Conservation (phyloP, 768 basidiomycete genomes). For the Agrocybe praecox region DNA sequence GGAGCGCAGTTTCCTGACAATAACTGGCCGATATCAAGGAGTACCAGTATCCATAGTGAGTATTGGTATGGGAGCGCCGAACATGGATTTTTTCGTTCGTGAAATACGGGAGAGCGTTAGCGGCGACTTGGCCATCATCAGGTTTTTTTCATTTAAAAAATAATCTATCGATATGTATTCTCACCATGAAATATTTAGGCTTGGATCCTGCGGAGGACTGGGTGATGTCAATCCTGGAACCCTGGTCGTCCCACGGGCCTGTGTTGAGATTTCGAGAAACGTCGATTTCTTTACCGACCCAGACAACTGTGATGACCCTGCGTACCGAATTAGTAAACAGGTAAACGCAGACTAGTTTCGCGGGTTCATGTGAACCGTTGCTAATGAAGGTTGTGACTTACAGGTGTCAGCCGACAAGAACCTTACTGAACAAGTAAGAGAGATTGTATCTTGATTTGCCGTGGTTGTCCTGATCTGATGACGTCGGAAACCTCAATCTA, state of each 20-base stretch:
- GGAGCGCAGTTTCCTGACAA: constrained; percentile 76
- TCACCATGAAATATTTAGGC: constrained; percentile 37
- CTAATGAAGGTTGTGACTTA: constrained; percentile 5
- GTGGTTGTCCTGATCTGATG: background rate
- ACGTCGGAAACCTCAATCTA: constrained; percentile 22
- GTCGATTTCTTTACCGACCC: constrained; percentile 70
- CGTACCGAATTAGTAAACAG: constrained; percentile 71
- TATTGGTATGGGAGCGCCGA: constrained; percentile 84
- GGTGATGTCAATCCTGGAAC: constrained; percentile 73
- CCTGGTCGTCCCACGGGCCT: constrained; percentile 69
- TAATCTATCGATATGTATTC: no score
- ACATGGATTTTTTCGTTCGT: constrained; percentile 85
- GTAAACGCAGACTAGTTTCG: constrained; percentile 36
- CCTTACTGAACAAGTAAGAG: constrained; percentile 51
- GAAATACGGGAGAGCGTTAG: constrained; percentile 74
- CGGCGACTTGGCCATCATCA: constrained; percentile 59
- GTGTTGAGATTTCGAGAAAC: constrained; percentile 72
- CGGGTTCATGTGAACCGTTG: constrained; percentile 7
- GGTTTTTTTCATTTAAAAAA: constrained; percentile 28
- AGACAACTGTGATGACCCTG: constrained; percentile 38
- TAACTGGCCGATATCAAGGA: constrained; percentile 67
- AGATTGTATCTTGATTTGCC: background rate
- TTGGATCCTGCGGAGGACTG: constrained; percentile 83
- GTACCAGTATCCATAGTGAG: constrained; percentile 72
- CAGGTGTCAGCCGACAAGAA: constrained; percentile 63